phyloP scores from a whole-genome alignment of 345 rosid species.

The Syzygium grande region DNA sequence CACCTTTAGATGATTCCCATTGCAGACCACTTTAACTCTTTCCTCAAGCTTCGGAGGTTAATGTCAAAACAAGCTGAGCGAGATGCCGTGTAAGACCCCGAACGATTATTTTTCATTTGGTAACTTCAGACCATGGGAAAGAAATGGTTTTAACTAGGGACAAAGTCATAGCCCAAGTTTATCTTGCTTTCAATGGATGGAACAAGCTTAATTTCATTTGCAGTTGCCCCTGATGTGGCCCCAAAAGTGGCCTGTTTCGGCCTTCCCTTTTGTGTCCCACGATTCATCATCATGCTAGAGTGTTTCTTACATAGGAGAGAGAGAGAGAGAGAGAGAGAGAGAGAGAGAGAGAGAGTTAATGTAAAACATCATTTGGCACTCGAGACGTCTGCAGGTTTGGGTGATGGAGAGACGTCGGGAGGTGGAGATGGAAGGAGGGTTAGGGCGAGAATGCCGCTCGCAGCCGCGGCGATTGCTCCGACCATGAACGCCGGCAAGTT shows the following conservation, averaged over 20 bases:
- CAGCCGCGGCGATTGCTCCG: conserved; percentile 17
- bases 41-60: neutral
- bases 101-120: neutral
- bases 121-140: neutral
- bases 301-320: neutral
- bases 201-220: neutral
- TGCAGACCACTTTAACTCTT: neutral
- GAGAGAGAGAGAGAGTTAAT: neutral
- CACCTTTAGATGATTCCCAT: neutral
- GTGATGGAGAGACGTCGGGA: neutral
- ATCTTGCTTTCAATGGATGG: neutral
- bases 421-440: conserved; percentile 16
- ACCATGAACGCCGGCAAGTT: conserved; percentile 23
- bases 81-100: neutral
- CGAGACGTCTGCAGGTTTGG: neutral
- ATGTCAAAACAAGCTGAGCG: neutral
- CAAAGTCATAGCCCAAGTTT: neutral
- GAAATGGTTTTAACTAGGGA: neutral
- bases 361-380: neutral
- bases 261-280: neutral
- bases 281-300: neutral
- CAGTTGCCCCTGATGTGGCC: neutral
- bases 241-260: neutral
- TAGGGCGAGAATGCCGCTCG: conserved; percentile 10
- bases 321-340: neutral